Base-by-base conservation (phyloP, 495 filamentous ascomycete genomes). In the Hypoxylon fragiforme region DNA sequence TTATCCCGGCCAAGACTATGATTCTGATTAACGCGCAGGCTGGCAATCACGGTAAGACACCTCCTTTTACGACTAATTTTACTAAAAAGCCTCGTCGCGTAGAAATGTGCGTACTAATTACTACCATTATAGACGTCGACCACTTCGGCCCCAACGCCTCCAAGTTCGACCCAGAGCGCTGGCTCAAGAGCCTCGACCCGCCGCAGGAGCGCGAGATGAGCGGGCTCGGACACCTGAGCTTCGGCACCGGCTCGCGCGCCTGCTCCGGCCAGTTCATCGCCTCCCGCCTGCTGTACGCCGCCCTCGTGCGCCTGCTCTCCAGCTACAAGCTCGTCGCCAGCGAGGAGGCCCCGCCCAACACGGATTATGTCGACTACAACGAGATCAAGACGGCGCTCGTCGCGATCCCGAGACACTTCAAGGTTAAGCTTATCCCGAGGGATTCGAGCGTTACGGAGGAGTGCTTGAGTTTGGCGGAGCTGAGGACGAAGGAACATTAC, bases 281-380 rank as follows among this genome's bases (percentile, higher is more conserved):
- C 0, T 70, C 64, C 3, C 63, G 80, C 2, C 69, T 82, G 2
- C 67, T 83, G 0, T 81, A 81, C 38, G 44, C 71, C 0, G 78
- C 77, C 7, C 60, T 83, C 0, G 48, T 82, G 0, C 73, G 80
- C 12, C 50, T 82, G 1, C 44, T 83, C 6, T 70, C 69, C 3
- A 67, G 65, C 8, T 83, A 79, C 59, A 73, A 73, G 42, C 77
- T 83, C 46, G 73, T 77, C 7, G 79, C 79, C 0, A 78, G 73
- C 39, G 69, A 78, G 44, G 51, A 52, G 0, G 54, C 69, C 5
- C 78, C 79, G 1, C 79, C 79, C 1, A 81, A 80, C 44, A 81
- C 77, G 1, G 79, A 83, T 54, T 81, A 82, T 53, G 72, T 80
- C 11, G 80, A 83, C 16, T 83, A 82, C 40, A 83, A 83, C 47